A percentile compares a stretch with the other conserved stretches of the same genome.
phyloP scores from a whole-genome alignment of 2,329 filamentous ascomycete species.

The Aspergillus ochraceus region DNA sequence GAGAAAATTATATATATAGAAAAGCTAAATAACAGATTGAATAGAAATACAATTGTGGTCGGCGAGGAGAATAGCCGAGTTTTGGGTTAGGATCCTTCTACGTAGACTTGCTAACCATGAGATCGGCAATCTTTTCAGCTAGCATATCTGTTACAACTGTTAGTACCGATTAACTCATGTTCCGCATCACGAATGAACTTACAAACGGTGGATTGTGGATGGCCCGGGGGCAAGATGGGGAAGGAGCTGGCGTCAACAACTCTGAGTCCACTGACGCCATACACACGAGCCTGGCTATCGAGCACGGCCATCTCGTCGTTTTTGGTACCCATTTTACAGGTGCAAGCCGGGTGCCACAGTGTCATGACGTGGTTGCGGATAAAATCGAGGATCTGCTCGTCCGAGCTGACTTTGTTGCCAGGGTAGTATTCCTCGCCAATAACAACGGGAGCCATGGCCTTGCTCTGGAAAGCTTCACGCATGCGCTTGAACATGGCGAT shows the following conservation, averaged over 20 bases:
- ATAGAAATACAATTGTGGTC: neutral
- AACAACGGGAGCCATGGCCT: conserved; percentile 29
- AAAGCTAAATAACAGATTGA: neutral
- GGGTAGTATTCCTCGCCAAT: conserved; percentile 41
- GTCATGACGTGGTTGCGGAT: conserved; percentile 31
- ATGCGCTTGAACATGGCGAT: conserved; percentile 46
- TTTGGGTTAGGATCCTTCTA: neutral
- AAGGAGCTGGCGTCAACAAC: conserved; percentile 39
- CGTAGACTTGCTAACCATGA: conserved; percentile 10
- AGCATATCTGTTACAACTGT: conserved; percentile 28
- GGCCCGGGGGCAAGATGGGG: conserved; percentile 41
- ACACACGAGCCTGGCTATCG: conserved; percentile 30
- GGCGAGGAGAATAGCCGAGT: neutral
- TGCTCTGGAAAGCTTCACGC: conserved; percentile 36
- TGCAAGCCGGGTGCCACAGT: conserved; percentile 30
- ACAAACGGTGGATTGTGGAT: conserved; percentile 40
- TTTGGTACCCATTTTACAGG: conserved; percentile 31
- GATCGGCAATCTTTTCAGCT: conserved; percentile 38
- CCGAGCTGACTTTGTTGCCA: conserved; percentile 37
- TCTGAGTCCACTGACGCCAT: conserved; percentile 29
- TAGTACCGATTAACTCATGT: neutral
- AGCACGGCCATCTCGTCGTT: conserved; percentile 32
- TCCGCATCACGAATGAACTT: conserved; percentile 5
- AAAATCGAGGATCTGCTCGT: conserved; percentile 43
- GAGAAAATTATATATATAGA: neutral